Base-by-base conservation (phyloP, 345 rosid genomes). In the Turritis glabra region DNA sequence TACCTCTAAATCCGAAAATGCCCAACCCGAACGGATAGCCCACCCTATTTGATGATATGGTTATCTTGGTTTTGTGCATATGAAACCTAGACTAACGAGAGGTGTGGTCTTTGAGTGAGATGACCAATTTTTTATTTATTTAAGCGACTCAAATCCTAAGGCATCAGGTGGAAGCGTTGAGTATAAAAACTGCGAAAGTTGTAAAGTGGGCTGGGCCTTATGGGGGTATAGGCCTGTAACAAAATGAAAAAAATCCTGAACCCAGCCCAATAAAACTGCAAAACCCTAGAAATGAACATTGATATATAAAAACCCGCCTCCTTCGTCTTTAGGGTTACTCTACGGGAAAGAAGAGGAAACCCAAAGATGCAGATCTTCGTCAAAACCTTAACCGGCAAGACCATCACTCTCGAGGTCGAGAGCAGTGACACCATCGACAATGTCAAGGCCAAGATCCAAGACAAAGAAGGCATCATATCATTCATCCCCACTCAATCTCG, bases 371-470 rank as follows among this genome's bases (percentile, higher is more conserved):
- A 93, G 90, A 93, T 93, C 37, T 93, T 93, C 82, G 98, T 91
- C 76, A 91, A 88, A 79, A 91, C 97, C 71, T 88, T 91, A 1
- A 93, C 98, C 10, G 97, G 97, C 21, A 93, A 93, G 85, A 93
- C 98, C 77, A 93, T 93, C 14, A 93, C 98, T 43, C 97, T 93
- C 76, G 96, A 93, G 84, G 97, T 90, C 30, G 97, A 93, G 89
- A 84, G 90, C 83, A 83, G 89, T 30, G 96, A 89, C 67, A 90
- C 98, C 67, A 88, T 93, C 67, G 96, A 90, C 78, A 87, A 90
- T 84, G 97, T 90, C 78, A 89, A 93, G 55, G 88, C 97, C 9
- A 90, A 93, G 85, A 90, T 93, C 81, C 97, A 93, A 76, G 93
- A 90, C 85, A 93, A 93, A 75, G 96, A 91, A 85, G 98, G 96